A percentile compares a stretch with the other conserved stretches of the same genome.
phyloP scores from a whole-genome alignment of 441 rosid genomes.

The Daphne laureola region DNA sequence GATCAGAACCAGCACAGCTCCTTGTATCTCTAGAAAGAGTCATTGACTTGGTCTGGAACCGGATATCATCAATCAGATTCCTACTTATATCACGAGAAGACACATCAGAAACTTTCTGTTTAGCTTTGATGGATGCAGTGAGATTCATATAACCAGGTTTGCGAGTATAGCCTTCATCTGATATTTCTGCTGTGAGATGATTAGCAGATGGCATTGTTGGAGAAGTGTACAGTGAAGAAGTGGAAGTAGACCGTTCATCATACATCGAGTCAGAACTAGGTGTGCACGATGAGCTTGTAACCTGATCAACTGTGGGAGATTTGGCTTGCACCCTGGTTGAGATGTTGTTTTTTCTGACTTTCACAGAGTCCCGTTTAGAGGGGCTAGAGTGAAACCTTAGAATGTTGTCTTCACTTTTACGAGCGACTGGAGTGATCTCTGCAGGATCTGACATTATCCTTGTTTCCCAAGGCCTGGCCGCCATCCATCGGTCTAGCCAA shows the following conservation, averaged over 20 bases:
- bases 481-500: conserved; percentile 77
- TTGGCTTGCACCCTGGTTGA: conserved; percentile 32
- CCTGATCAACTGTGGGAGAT: conserved; percentile 27
- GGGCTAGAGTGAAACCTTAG: conserved; percentile 20
- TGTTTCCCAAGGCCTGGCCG: conserved; percentile 70
- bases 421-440: conserved; percentile 26
- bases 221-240: conserved; percentile 36
- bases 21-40: conserved; percentile 27
- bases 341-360: conserved; percentile 41
- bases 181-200: conserved; percentile 19
- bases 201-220: conserved; percentile 23
- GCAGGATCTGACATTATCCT: conserved; percentile 28
- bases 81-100: conserved; percentile 16
- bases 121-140: conserved; percentile 47
- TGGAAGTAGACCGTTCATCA: conserved; percentile 35
- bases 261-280: conserved; percentile 36
- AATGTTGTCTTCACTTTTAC: conserved; percentile 50
- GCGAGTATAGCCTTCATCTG: conserved; percentile 21
- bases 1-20: conserved; percentile 34
- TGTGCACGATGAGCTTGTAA: conserved; percentile 27
- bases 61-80: conserved; percentile 24
- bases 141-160: conserved; percentile 56
- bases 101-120: conserved; percentile 28
- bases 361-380: conserved; percentile 27
- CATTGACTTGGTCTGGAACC: conserved; percentile 33